Evolutionary conservation across 768 basidiomycete genomes (phyloP).

Genomic region (Pulveroboletus sp.): DNA sequence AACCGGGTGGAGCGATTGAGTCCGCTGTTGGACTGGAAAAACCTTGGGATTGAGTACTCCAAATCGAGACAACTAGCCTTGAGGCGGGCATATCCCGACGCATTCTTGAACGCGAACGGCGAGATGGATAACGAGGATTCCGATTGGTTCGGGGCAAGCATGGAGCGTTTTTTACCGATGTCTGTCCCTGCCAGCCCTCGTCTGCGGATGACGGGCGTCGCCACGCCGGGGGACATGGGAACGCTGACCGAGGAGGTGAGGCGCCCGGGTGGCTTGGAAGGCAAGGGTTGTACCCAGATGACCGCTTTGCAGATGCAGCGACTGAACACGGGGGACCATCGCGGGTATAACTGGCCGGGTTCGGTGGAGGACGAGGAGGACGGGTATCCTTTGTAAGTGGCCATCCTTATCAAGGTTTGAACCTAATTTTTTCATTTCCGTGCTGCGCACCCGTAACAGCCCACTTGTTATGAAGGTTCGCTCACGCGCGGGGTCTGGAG

Average conservation of each 20-base stretch:
- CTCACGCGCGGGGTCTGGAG: conserved; percentile 70
- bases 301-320: conserved; percentile 65
- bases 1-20: conserved; percentile 94
- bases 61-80: conserved; percentile 92
- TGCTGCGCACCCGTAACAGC: conserved; percentile 37
- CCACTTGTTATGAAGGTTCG: conserved; percentile 88
- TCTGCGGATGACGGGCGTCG: conserved; percentile 64
- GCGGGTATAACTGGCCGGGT: conserved; percentile 52
- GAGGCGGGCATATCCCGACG: conserved; percentile 91
- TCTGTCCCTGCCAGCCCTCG: conserved; percentile 87
- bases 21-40: conserved; percentile 97
- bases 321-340: conserved; percentile 82
- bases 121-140: conserved; percentile 44
- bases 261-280: conserved; percentile 2
- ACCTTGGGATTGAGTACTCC: conserved; percentile 93
- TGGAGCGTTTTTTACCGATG: conserved; percentile 63
- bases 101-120: conserved; percentile 63
- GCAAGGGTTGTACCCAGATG: background rate
- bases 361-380: conserved; percentile 80
- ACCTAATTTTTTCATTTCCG: conserved; percentile 5
- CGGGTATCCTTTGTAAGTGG: conserved; percentile 77
- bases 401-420: conserved; percentile 12
- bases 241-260: conserved; percentile 81
- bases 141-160: conserved; percentile 42
- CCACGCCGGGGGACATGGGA: conserved; percentile 91